Conservation (phyloP, 331 rosid genomes). For the Cucumis variabilis region DNA sequence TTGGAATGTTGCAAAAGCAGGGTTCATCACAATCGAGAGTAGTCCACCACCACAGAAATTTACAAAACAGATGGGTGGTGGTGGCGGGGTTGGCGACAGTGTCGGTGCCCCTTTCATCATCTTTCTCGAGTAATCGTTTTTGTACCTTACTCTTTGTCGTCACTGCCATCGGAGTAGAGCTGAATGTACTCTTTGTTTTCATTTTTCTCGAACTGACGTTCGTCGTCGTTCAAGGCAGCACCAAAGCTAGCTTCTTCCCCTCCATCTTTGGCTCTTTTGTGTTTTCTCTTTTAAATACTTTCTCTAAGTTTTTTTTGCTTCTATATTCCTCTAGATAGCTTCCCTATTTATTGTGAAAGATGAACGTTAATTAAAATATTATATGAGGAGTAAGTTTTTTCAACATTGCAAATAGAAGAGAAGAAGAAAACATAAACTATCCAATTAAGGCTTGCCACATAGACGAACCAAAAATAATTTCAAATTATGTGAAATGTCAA, state of each 20-base stretch:
- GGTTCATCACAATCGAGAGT: background rate
- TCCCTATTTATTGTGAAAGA: background rate
- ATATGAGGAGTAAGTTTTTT: background rate
- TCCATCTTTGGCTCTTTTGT: background rate
- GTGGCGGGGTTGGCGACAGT: background rate
- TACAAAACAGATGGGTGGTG: background rate
- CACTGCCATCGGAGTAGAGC: background rate
- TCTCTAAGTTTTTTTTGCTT: background rate
- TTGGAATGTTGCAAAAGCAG: background rate
- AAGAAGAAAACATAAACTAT: no score
- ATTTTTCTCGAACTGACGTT: background rate
- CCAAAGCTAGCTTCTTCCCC: background rate
- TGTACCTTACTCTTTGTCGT: background rate
- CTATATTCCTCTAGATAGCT: background rate
- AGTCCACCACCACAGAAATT: slow-evolving; percentile 5
- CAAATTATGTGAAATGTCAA: background rate
- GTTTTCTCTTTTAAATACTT: background rate
- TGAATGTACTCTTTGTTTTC: background rate
- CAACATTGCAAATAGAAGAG: background rate
- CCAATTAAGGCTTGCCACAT: background rate
- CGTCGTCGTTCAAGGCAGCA: background rate
- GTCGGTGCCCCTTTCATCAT: background rate
- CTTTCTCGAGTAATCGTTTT: background rate
- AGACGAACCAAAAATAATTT: background rate
- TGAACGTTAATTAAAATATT: background rate